Base-by-base conservation (phyloP, 1,284 basidiomycete genomes). In the Xerocomus minutiporus region DNA sequence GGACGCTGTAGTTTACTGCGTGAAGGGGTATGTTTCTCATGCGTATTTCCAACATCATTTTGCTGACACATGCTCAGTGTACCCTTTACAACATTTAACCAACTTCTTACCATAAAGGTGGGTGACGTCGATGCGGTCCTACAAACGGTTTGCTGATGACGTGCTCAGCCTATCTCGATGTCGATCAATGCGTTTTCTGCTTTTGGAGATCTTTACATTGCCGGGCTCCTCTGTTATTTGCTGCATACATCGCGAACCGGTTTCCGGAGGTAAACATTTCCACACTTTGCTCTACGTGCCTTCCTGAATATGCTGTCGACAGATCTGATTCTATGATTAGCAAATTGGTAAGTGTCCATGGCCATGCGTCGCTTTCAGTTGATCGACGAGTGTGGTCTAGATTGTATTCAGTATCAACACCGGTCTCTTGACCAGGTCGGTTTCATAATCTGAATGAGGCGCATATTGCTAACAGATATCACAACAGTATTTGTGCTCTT, bases 181-280 rank as follows among this genome's bases (percentile, higher is more conserved):
- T 55, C 73, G 32, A 73, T 84, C 50, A 85, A 83, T 57, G 75
- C 71, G 0, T 69, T 81, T 11, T 76, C 81, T 0, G 81, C 79
- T 0, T 77, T 73, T 2, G 76, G 78, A 2, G 82, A 85, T 51
- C 69, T 82, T 8, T 59, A 80, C 32, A 83, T 85, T 43, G 78
- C 83, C 0, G 62, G 61, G 12, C 69, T 73, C 23, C 73, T 85
- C 29, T 81, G 79, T 60, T 68, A 59, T 2, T 67, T 84, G 43
- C 70, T 85, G 17, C 77, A 78, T 51, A 65, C 59, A 8, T 81
- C 80, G 1, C 72, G 81, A 34, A 83, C 81, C 8, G 80, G 81
- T 6, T 82, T 83, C 66, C 67, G 69, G 25, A 75, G 71, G 81
- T 75, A 44, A 55, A 59, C 54, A 31, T 34, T 28, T 39, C 23